A percentile compares a stretch with the other conserved stretches of the same genome.
Evolutionary conservation across 768 basidiomycete genomes (phyloP).

Genomic region (Suillus clintonianus): DNA sequence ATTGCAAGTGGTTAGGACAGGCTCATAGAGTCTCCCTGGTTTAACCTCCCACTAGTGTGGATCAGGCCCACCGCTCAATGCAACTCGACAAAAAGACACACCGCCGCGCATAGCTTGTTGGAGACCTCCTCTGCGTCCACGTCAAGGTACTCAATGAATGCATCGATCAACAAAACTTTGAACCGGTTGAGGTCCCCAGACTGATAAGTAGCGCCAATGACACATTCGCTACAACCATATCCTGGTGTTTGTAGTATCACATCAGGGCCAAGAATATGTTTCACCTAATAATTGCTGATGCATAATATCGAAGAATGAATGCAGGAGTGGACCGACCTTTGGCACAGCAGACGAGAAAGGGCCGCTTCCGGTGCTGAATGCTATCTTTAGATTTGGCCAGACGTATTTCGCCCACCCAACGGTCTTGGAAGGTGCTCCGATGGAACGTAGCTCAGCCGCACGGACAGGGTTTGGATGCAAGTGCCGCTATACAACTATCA

Average conservation of each 20-base stretch:
- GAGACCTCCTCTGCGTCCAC: slow-evolving; percentile 9
- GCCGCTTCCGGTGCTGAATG: slow-evolving; percentile 20
- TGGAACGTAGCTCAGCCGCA: slow-evolving; percentile 14
- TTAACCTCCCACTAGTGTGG: slow-evolving; percentile 12
- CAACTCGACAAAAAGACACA: slow-evolving; percentile 5
- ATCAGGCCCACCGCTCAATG: slow-evolving; percentile 5
- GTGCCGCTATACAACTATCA: slow-evolving; percentile 6
- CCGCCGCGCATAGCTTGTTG: slow-evolving; percentile 17
- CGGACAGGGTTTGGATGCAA: slow-evolving; percentile 16
- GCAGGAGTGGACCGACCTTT: slow-evolving; percentile 5
- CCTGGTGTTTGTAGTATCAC: slow-evolving; percentile 7
- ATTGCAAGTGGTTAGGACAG: slow-evolving; percentile 20
- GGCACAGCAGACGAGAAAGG: slow-evolving; percentile 15
- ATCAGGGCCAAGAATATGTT: slow-evolving; percentile 14
- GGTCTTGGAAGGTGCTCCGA: slow-evolving; percentile 13
- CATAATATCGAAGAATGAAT: not conserved
- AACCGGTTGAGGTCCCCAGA: slow-evolving; percentile 11
- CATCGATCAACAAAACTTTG: slow-evolving; percentile 9
- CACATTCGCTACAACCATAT: slow-evolving; percentile 16
- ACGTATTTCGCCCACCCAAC: slow-evolving; percentile 18
- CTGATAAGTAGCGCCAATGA: slow-evolving; percentile 2
- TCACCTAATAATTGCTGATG: slow-evolving; percentile 9
- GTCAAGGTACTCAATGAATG: slow-evolving; percentile 22
- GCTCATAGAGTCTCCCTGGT: slow-evolving; percentile 16
- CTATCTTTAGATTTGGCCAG: slow-evolving; percentile 19